Percentiles rank a stretch among this genome's conserved stretches.
Evolutionary conservation across 768 basidiomycete species (phyloP).

Genomic region (Daedaleopsis sinensis): DNA sequence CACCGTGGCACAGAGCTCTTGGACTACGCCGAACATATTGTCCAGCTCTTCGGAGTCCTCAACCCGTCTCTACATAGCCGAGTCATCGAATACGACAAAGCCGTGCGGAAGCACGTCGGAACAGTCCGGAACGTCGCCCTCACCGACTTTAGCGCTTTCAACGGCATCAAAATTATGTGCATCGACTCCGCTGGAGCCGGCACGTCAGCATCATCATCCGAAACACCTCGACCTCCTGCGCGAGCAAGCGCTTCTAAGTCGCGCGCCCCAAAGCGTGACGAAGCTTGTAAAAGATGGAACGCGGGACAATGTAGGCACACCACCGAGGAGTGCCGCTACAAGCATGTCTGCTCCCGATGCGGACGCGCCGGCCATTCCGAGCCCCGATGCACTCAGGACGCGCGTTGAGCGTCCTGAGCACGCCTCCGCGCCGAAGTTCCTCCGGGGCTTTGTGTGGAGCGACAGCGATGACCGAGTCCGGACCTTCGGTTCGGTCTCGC

Average conservation of each 20-base stretch:
- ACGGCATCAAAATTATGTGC: constrained; percentile 6
- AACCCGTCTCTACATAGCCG: not conserved
- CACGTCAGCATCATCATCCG: too few relatives aligned
- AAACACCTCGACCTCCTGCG: too few relatives aligned
- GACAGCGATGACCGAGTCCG: constrained; percentile 22
- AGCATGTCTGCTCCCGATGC: constrained; percentile 28
- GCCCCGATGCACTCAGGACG: constrained; percentile 3
- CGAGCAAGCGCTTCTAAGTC: not conserved
- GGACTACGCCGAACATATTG: constrained; percentile 31
- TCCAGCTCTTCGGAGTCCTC: constrained; percentile 12
- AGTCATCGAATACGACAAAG: constrained; percentile 38
- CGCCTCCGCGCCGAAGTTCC: constrained; percentile 3
- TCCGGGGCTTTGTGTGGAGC: constrained; percentile 18
- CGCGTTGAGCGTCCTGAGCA: not conserved
- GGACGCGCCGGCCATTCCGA: not conserved
- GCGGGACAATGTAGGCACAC: constrained; percentile 14
- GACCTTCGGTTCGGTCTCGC: constrained; percentile 13
- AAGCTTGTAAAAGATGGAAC: constrained; percentile 31
- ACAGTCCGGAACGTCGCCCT: constrained; percentile 21
- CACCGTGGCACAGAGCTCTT: constrained; percentile 30
- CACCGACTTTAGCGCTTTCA: constrained; percentile 25
- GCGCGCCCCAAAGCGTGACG: not conserved
- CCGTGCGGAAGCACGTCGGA: constrained; percentile 29
- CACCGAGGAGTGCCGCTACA: constrained; percentile 23
- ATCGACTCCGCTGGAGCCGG: constrained; percentile 1